These are phyloP conservation scores for Paratinospora sagittata DNA, from an alignment of 164 flowering plant species.

Conservation along the genomic window DNA sequence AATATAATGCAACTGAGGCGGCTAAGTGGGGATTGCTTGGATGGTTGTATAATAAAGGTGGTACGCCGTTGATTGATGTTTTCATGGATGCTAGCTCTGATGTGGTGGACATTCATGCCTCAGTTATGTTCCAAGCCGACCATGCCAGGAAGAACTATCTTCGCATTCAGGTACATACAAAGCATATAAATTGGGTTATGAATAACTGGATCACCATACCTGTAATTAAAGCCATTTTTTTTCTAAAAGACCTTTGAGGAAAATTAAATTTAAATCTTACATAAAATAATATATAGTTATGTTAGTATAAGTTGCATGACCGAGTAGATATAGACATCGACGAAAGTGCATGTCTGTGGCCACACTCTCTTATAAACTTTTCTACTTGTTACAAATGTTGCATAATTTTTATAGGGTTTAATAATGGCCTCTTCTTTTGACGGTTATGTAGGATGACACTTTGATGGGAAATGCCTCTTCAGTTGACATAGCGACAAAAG, in stretches of 20 bases:
- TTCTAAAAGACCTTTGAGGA: too few species aligned
- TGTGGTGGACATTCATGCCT: slow-evolving; percentile 4
- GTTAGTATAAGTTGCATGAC: too few species aligned
- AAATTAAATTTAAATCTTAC: too few species aligned
- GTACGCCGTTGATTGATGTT: not conserved
- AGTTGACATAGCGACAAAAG: not conserved
- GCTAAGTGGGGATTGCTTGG: not conserved
- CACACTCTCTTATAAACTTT: too few species aligned
- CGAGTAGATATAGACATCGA: not conserved
- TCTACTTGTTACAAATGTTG: not conserved
- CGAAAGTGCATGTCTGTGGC: too few species aligned
- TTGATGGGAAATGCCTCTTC: not conserved
- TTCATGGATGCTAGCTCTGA: not conserved
- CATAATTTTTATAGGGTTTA: too few species aligned
- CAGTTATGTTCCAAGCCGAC: slow-evolving; percentile 2
- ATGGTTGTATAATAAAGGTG: not conserved
- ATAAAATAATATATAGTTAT: too few species aligned
- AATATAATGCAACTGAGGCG: not conserved
- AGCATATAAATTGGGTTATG: not conserved
- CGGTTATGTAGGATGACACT: not conserved
- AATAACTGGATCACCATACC: too few species aligned
- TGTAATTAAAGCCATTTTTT: too few species aligned
- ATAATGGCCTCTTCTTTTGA: not conserved
- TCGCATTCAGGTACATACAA: slow-evolving; percentile 7
- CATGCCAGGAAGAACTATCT: not conserved